Conservation (phyloP, 179 eudicot genomes). For the Beta lomatogona region DNA sequence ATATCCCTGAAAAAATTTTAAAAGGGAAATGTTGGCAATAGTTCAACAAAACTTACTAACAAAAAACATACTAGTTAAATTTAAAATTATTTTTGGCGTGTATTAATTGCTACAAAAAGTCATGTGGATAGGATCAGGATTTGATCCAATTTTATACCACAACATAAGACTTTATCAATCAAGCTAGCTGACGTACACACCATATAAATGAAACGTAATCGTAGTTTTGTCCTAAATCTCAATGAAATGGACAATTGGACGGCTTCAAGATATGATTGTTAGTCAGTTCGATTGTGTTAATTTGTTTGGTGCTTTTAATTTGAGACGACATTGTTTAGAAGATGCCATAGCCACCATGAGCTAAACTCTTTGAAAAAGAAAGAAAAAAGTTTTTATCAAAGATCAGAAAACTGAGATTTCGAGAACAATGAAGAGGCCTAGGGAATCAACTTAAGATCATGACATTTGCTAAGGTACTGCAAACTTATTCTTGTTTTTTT, state of each 20-base stretch:
- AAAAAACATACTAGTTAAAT: no score
- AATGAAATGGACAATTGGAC: background rate
- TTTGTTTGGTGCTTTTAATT: background rate
- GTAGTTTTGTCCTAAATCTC: background rate
- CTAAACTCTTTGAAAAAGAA: background rate
- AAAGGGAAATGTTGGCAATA: background rate
- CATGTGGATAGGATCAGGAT: no score
- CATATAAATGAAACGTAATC: background rate
- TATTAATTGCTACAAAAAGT: no score
- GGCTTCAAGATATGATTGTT: background rate
- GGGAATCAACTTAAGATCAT: background rate
- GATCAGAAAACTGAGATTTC: constrained; percentile 7
- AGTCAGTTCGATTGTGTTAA: background rate
- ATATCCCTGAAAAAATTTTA: background rate
- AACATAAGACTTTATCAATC: no score
- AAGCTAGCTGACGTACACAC: no score
- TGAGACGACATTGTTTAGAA: background rate
- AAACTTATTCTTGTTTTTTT: background rate
- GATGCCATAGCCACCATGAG: background rate
- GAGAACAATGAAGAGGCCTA: constrained; percentile 9
- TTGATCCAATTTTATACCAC: no score
- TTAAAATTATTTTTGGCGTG: no score
- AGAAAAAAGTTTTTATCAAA: background rate
- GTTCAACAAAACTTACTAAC: background rate
- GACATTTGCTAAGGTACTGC: constrained; percentile 4